A percentile compares a stretch with the other conserved stretches of the same genome.
These are phyloP conservation scores for Ophiostoma fasciatum DNA, from an alignment of 2,329 filamentous ascomycete species.

Conservation along the genomic window DNA sequence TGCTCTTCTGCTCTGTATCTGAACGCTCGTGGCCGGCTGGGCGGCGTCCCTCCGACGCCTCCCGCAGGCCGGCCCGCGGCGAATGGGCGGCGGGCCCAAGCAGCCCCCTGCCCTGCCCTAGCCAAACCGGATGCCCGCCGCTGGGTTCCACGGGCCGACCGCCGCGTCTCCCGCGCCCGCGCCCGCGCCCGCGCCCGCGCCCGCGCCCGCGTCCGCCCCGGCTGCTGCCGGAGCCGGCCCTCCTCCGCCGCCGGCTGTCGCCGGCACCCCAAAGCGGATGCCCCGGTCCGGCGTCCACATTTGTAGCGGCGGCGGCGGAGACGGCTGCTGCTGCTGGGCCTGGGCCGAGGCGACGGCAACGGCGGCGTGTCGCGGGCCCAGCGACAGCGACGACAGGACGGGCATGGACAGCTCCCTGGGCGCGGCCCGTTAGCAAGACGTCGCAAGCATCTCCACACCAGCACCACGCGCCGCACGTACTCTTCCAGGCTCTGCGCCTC, in stretches of 20 bases:
- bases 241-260: too few species aligned
- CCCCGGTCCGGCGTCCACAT: slow-evolving; percentile 73
- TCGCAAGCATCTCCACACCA: too few species aligned
- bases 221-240: slow-evolving; percentile 15
- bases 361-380: slow-evolving; percentile 17
- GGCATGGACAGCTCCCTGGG: slow-evolving; percentile 37
- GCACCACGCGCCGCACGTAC: too few species aligned
- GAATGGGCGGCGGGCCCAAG: too few species aligned
- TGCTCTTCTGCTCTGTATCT: too few species aligned
- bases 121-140: slow-evolving; percentile 7
- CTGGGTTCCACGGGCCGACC: slow-evolving; percentile 6
- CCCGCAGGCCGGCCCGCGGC: too few species aligned
- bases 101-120: too few species aligned
- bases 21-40: too few species aligned
- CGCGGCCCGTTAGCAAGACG: slow-evolving; percentile 7
- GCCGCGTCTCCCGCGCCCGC: too few species aligned
- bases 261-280: slow-evolving; percentile 53
- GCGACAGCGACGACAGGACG: slow-evolving; percentile 28
- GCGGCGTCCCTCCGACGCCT: too few species aligned
- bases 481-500: slow-evolving; percentile 69
- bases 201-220: slow-evolving; percentile 12
- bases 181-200: too few species aligned
- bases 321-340: slow-evolving; percentile 2
- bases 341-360: slow-evolving; percentile 1
- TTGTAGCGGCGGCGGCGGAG: slow-evolving; percentile 8